These are phyloP conservation scores for Ampelocalamus luodianensis DNA, from an alignment of 176 grass and related monocot species.

Conservation along the genomic window DNA sequence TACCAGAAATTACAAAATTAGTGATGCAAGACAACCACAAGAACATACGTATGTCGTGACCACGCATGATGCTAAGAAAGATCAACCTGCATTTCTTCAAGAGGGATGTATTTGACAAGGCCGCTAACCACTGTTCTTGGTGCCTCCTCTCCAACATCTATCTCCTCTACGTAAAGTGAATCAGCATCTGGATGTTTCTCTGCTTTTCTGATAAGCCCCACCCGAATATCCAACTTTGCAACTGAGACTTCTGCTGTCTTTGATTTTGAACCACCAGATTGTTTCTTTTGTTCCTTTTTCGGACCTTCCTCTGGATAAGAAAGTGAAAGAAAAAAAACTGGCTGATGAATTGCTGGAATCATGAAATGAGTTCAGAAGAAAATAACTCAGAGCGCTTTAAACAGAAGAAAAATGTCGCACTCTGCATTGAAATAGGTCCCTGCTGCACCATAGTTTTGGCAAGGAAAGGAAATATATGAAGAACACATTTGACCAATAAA, in stretches of 20 bases:
- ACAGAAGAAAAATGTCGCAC: neutral
- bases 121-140: constrained; percentile 92
- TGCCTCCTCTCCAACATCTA: constrained; percentile 86
- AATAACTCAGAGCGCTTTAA: constrained; percentile 2
- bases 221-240: constrained; percentile 83
- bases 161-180: constrained; percentile 97
- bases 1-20: constrained; percentile 25
- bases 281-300: constrained; percentile 74
- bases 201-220: constrained; percentile 83
- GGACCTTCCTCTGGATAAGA: constrained; percentile 52
- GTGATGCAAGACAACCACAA: constrained; percentile 13
- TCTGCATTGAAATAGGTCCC: neutral
- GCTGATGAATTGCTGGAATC: constrained; percentile 13
- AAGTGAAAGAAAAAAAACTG: neutral
- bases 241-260: constrained; percentile 65
- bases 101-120: constrained; percentile 89
- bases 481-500: neutral
- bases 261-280: constrained; percentile 65
- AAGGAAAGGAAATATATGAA: constrained; percentile 25
- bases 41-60: neutral
- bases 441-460: neutral
- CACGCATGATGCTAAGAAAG: constrained; percentile 15
- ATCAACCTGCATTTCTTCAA: constrained; percentile 90
- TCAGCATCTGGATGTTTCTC: constrained; percentile 93
- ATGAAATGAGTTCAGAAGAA: neutral